A percentile compares a stretch with the other conserved stretches of the same genome.
Evolutionary conservation across 805 yeast genomes (phyloP).

Genomic region (Monosporozyma aquatica): DNA sequence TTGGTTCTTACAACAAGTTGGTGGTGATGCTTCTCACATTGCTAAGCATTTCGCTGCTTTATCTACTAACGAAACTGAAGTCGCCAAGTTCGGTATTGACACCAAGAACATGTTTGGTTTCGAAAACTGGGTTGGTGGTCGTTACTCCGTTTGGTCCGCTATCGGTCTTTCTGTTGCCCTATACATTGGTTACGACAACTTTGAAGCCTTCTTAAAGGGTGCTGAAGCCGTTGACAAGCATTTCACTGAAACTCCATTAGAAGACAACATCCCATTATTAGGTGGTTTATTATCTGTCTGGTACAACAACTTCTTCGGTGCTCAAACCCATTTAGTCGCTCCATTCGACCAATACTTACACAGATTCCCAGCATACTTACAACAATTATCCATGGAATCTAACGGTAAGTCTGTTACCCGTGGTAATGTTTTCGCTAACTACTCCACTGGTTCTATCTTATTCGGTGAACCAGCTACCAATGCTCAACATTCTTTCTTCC

Average conservation of each 20-base stretch:
- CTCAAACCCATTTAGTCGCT: conserved; percentile 96
- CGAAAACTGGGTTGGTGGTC: conserved; percentile 98
- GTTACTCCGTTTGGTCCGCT: conserved; percentile 99
- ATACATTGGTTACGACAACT: conserved; percentile 92
- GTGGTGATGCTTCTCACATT: conserved; percentile 51
- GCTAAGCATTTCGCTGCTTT: conserved; percentile 97
- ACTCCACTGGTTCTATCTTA: conserved; percentile 90
- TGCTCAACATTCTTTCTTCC: conserved; percentile 99
- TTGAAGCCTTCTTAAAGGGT: conserved; percentile 86
- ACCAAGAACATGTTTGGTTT: conserved; percentile 97
- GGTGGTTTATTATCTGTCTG: conserved; percentile 94
- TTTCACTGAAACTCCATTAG: conserved; percentile 74
- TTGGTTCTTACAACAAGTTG: conserved; percentile 78
- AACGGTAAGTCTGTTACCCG: conserved; percentile 97
- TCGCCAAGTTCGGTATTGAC: conserved; percentile 92
- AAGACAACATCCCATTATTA: conserved; percentile 81
- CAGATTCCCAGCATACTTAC: conserved; percentile 98
- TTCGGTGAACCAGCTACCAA: conserved; percentile 99
- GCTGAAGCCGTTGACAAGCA: conserved; percentile 96
- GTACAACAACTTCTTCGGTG: conserved; percentile 98
- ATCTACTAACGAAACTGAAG: conserved; percentile 87
- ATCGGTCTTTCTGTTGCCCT: conserved; percentile 93
- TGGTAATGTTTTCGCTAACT: conserved; percentile 81
- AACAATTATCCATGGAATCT: conserved; percentile 97
- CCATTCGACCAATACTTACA: conserved; percentile 98